Conservation (phyloP, 345 rosid genomes). For the Linum trigynum region DNA sequence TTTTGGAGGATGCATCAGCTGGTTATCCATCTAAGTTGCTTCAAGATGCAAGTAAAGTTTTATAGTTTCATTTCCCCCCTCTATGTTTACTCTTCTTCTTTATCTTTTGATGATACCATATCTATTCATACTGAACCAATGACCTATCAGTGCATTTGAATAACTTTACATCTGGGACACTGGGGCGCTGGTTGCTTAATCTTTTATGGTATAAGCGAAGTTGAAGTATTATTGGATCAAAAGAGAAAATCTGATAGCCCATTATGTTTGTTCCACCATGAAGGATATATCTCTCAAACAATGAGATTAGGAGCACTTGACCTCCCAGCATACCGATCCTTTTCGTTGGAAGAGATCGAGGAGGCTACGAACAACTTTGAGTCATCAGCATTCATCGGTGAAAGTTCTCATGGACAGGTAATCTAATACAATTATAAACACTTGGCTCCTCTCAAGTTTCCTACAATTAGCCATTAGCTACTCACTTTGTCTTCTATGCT, state of each 20-base stretch:
- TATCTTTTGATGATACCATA: no score
- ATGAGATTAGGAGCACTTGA: slow-evolving; percentile 85
- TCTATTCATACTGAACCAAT: no score
- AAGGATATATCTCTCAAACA: slow-evolving; percentile 83
- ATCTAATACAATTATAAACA: neutral
- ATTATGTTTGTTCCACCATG: slow-evolving; percentile 13
- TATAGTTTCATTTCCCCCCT: neutral
- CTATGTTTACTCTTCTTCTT: no score
- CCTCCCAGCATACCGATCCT: slow-evolving; percentile 73
- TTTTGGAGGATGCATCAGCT: slow-evolving; percentile 57
- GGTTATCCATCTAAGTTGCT: slow-evolving; percentile 72
- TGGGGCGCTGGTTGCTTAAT: no score
- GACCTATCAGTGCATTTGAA: no score
- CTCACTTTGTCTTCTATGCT: slow-evolving; percentile 8
- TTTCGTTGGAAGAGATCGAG: slow-evolving; percentile 80
- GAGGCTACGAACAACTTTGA: slow-evolving; percentile 79
- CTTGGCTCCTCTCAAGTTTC: neutral
- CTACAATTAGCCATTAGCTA: neutral
- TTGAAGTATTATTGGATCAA: neutral
- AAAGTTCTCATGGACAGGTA: slow-evolving; percentile 93
- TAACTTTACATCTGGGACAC: no score
- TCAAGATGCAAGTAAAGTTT: slow-evolving; percentile 78
- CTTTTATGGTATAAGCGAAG: neutral
- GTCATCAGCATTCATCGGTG: slow-evolving; percentile 82
- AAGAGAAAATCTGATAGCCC: neutral